phyloP scores from a whole-genome alignment of 2,329 filamentous ascomycete species.

The Claviceps purpurea region DNA sequence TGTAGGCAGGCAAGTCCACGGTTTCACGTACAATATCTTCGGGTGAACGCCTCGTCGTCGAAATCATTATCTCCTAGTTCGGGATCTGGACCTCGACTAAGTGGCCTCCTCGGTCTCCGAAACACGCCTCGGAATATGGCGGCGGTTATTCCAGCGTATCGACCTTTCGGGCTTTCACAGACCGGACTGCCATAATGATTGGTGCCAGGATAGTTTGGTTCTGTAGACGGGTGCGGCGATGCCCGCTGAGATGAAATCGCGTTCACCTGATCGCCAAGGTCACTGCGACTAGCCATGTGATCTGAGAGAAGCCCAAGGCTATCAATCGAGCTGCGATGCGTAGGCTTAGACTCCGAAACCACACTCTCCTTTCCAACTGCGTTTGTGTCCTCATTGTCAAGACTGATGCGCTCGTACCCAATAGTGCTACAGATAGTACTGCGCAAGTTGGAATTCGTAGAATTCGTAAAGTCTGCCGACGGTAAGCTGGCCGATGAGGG shows the following conservation, averaged over 20 bases:
- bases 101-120: background rate
- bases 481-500: background rate
- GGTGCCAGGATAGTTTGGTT: background rate
- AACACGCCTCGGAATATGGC: background rate
- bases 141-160: background rate
- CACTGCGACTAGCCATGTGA: background rate
- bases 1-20: background rate
- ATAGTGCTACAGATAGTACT: background rate
- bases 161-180: background rate
- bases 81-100: background rate
- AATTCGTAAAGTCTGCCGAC: background rate
- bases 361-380: background rate
- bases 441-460: background rate
- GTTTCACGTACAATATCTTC: slow-evolving; percentile 17
- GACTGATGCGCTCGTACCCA: background rate
- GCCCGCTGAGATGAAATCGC: background rate
- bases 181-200: background rate
- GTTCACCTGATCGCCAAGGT: background rate
- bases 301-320: background rate
- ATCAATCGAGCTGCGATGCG: background rate
- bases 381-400: background rate
- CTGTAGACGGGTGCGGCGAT: background rate
- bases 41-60: slow-evolving; percentile 17
- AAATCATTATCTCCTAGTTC: background rate
- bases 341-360: background rate